Evolutionary conservation across 2,329 filamentous ascomycete genomes (phyloP).

Genomic region (Herpomyces periplanetae): DNA sequence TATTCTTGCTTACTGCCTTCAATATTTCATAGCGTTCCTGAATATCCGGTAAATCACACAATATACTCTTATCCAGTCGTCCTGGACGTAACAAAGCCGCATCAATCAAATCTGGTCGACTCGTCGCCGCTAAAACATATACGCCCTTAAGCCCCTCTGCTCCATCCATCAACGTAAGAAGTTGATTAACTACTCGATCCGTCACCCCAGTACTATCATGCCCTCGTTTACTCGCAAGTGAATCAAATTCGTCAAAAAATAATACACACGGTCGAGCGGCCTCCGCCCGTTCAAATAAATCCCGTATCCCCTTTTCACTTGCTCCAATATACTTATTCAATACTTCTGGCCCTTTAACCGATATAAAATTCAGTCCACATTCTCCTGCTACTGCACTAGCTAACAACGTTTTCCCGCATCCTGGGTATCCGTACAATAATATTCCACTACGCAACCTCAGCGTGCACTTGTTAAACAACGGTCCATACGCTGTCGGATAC

Average conservation of each 20-base stretch:
- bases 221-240: slow-evolving; percentile 42
- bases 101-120: slow-evolving; percentile 70
- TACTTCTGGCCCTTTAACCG: slow-evolving; percentile 87
- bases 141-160: slow-evolving; percentile 78
- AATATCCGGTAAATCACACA: slow-evolving; percentile 50
- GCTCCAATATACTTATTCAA: slow-evolving; percentile 97
- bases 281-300: slow-evolving; percentile 65
- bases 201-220: slow-evolving; percentile 78
- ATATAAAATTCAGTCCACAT: slow-evolving; percentile 91
- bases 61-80: slow-evolving; percentile 56
- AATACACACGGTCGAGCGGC: slow-evolving; percentile 72
- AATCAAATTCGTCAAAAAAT: slow-evolving; percentile 97
- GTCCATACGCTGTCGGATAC: slow-evolving; percentile 88
- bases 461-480: slow-evolving; percentile 83
- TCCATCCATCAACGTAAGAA: slow-evolving; percentile 93
- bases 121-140: slow-evolving; percentile 80
- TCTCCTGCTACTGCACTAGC: slow-evolving; percentile 91
- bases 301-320: slow-evolving; percentile 74
- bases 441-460: slow-evolving; percentile 73
- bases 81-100: slow-evolving; percentile 66
- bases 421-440: slow-evolving; percentile 69
- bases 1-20: slow-evolving; percentile 36
- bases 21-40: slow-evolving; percentile 67
- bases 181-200: slow-evolving; percentile 85
- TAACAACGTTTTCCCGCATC: slow-evolving; percentile 79